A percentile compares a stretch with the other conserved stretches of the same genome.
Evolutionary conservation across 164 flowering plant genomes (phyloP).

Genomic region (Warburgia ugandensis): DNA sequence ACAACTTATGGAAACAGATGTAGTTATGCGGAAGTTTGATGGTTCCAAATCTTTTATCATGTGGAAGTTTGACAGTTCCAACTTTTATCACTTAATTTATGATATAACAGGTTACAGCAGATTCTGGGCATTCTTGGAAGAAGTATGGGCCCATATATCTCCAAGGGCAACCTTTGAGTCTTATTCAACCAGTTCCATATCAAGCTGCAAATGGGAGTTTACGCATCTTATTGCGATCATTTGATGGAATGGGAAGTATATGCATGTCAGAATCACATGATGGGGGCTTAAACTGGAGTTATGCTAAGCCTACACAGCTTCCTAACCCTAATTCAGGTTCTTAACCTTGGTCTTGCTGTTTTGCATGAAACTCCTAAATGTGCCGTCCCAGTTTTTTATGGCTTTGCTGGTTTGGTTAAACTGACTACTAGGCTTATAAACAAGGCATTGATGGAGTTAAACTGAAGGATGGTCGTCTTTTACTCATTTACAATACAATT

Average conservation of each 20-base stretch:
- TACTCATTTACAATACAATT: conserved; percentile 75
- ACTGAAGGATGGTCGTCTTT: conserved; percentile 56
- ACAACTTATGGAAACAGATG: no score
- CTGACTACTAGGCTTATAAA: no score
- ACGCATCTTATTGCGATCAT: conserved; percentile 68
- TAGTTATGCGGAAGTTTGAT: no score
- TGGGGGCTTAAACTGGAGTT: conserved; percentile 71
- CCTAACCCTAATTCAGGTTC: conserved; percentile 95
- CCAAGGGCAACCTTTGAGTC: conserved; percentile 47
- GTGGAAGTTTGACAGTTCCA: no score
- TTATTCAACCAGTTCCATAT: conserved; percentile 91
- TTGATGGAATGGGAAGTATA: conserved; percentile 47
- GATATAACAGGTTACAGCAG: conserved; percentile 76
- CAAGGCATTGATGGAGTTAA: conserved; percentile 96
- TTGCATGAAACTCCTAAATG: no score
- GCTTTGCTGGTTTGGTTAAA: no score
- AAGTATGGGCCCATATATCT: conserved; percentile 78
- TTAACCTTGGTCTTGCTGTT: no score
- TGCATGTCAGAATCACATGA: conserved; percentile 87
- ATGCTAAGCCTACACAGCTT: conserved; percentile 60
- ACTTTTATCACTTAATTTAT: no score
- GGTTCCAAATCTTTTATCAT: no score
- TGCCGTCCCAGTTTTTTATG: no score
- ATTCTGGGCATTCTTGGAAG: conserved; percentile 72
- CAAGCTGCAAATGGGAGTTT: conserved; percentile 57